A percentile compares a stretch with the other conserved stretches of the same genome.
Evolutionary conservation across 2,329 filamentous ascomycete species (phyloP).

Genomic region (Sclerotinia nivalis): DNA sequence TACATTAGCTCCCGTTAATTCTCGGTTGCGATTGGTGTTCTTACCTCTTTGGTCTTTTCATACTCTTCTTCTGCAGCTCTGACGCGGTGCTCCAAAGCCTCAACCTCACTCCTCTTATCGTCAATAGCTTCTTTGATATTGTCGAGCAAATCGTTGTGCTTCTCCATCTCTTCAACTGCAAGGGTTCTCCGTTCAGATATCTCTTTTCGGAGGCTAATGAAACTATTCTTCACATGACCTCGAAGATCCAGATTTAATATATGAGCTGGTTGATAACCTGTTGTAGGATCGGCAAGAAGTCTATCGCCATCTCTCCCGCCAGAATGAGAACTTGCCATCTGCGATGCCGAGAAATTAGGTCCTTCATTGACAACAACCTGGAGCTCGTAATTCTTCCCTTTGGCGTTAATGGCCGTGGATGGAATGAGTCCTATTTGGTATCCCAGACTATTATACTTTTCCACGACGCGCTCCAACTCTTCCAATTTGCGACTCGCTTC

Average conservation of each 20-base stretch:
- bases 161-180: slow-evolving; percentile 87
- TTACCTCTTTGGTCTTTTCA: slow-evolving; percentile 82
- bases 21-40: slow-evolving; percentile 3
- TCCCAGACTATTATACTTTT: slow-evolving; percentile 89
- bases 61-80: slow-evolving; percentile 90
- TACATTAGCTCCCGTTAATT: slow-evolving; percentile 25
- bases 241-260: slow-evolving; percentile 87
- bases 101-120: slow-evolving; percentile 90
- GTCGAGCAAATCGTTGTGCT: slow-evolving; percentile 89
- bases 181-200: slow-evolving; percentile 84
- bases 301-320: slow-evolving; percentile 63
- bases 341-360: slow-evolving; percentile 72
- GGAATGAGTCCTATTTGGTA: slow-evolving; percentile 95
- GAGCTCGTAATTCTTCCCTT: slow-evolving; percentile 82
- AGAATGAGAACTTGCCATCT: slow-evolving; percentile 44
- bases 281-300: slow-evolving; percentile 76
- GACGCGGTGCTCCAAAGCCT: slow-evolving; percentile 84
- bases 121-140: slow-evolving; percentile 96
- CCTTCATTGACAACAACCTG: slow-evolving; percentile 76
- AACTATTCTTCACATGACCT: slow-evolving; percentile 75
- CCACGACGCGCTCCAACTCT: slow-evolving; percentile 85
- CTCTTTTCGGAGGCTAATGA: slow-evolving; percentile 79
- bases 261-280: slow-evolving; percentile 86
- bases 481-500: slow-evolving; percentile 85
- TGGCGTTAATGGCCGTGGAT: slow-evolving; percentile 78